Base-by-base conservation (phyloP, 2,329 filamentous ascomycete species). In the Pyrenophora tritici-repentis region DNA sequence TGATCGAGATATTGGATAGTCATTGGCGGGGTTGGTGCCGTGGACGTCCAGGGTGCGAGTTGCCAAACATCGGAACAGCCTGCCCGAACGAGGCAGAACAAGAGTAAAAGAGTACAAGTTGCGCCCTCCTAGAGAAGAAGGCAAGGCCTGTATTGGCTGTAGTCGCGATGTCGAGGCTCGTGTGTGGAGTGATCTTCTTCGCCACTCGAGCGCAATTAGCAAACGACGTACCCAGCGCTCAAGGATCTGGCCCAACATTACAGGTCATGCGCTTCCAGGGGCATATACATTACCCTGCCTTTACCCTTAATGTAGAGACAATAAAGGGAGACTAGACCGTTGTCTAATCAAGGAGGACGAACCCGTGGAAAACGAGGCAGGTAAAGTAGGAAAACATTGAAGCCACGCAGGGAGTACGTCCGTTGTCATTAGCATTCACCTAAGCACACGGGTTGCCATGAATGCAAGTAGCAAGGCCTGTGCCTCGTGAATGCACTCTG, bases 371-470 rank as follows among this genome's bases (percentile, higher is more conserved):
- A 24, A 24, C 13, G n/a, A 35, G 10, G 43, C 14, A 46, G 40
- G 43, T 33, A 43, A 42, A 42, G 20, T 22, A 34, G 33, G 24
- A 16, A 14, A 24, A 7, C 33, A 47, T 35, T 12, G 24, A 31
- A 14, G 36, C 22, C 18, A 49, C 14, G 18, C 17, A 14, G 24
- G 20, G 35, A 33, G n/a, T 13, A 6, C 16, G 33, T 31, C 26
- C 8, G 18, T 26, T 9, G 34, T 16, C 40, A 45, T 39, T 47
- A 24, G 14, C 32, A 42, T 56, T 53, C 42, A 56, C 43, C 13
- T 6, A 13, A 14, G 36, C 26, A 44, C 47, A 47, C 26, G 44
- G 37, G 26, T 34, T 44, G 14, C 29, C 29, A 32, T 42, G 50
- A 8, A 35, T 14, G 20, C 12, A 9, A 26, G 7, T 14, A 10